phyloP scores from a whole-genome alignment of 2,329 filamentous ascomycete genomes.

The Penicillium crustosum region DNA sequence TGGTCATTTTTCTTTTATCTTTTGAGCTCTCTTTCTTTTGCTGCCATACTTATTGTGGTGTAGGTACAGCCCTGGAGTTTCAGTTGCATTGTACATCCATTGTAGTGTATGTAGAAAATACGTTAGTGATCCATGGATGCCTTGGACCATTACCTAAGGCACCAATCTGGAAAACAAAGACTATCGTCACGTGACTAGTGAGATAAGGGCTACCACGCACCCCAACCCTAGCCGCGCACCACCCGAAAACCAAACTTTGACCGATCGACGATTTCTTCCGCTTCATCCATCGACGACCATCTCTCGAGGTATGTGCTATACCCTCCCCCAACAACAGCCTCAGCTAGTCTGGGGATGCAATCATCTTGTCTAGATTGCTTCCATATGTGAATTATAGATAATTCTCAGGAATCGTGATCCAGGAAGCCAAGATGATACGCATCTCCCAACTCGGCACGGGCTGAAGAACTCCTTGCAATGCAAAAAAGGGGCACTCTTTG shows the following conservation, averaged over 20 bases:
- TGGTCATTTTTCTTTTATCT: background rate
- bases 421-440: slow-evolving; percentile 42
- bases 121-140: too few species aligned
- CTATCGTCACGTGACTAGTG: background rate
- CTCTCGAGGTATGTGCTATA: slow-evolving; percentile 45
- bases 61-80: background rate
- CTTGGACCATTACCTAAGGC: background rate
- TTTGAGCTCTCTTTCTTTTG: background rate
- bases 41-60: background rate
- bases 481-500: slow-evolving; percentile 63
- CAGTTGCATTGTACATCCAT: background rate
- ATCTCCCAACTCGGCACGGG: slow-evolving; percentile 53
- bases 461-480: slow-evolving; percentile 64
- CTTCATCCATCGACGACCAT: slow-evolving; percentile 32
- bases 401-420: slow-evolving; percentile 7
- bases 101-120: background rate
- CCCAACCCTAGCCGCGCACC: slow-evolving; percentile 36
- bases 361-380: slow-evolving; percentile 33
- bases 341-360: slow-evolving; percentile 49
- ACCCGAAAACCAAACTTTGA: slow-evolving; percentile 29
- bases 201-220: background rate
- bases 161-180: rapidly evolving
- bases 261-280: slow-evolving; percentile 21
- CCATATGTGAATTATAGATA: slow-evolving; percentile 14
- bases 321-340: slow-evolving; percentile 32